Evolutionary conservation across 441 rosid genomes (phyloP), one percentile per base, ranked within the genome.

Genomic region (Corymbia citriodora): DNA sequence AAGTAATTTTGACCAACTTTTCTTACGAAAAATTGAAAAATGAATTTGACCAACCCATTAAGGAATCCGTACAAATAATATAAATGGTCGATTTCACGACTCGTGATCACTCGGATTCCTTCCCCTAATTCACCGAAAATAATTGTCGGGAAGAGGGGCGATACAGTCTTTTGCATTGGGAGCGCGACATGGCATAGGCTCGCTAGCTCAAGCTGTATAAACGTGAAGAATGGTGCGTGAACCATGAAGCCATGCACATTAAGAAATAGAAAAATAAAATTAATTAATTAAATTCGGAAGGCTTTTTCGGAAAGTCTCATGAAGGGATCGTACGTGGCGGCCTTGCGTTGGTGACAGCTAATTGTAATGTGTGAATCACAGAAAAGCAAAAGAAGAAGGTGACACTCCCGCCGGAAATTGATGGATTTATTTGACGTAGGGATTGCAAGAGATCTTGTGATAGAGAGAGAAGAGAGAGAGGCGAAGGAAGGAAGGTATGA

Each of bases 301-400:
- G 52, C 53, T 15, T 79, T 74, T 74, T 79, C 8, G 49, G 59
- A n/a, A 36, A 89, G 33, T 89, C 53, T 23, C 49, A 17, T 79
- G 50, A 68, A 21, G 21, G 54, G 36, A 87, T 94, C 74, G 36
- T 63, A 95, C 96, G 96, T 96, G 97, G 94, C 92, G 72, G 23
- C 49, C 89, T 88, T 55, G 10, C 18, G 90, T 91, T 89, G 94
- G 93, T 31, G 94, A 93, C 96, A 96, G 97, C 95, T 93, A 95
- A 92, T 93, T 13, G 48, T 45, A 79, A 45, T 79, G 70, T 79
- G 70, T 92, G 92, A 92, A 92, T 92, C 92, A 90, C 85, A 79
- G 87, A 92, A 93, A 90, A 90, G 94, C n/a, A 27, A 63, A 63
- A 74, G 50, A 40, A 79, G 90, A 89, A 52, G 87, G 87, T 45